Conservation (phyloP, 2,329 filamentous ascomycete genomes). For the Atkinsonella hypoxylon region DNA sequence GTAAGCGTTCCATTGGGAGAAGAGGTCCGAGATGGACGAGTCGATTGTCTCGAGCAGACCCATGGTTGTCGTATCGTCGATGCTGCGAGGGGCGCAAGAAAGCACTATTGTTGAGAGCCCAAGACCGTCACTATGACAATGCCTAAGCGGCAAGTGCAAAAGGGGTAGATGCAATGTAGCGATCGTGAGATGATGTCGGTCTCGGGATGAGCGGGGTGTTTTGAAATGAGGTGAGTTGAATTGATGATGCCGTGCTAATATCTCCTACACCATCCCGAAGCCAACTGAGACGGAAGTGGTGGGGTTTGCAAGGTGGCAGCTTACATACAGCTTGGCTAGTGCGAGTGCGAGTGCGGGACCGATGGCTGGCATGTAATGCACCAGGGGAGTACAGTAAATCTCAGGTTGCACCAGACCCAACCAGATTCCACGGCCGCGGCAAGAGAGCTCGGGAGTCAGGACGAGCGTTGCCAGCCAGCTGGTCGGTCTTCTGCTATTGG, state of each 20-base stretch:
- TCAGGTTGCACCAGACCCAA: too few relatives aligned
- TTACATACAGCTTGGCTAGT: too few relatives aligned
- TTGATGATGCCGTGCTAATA: not conserved
- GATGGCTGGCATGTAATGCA: not conserved
- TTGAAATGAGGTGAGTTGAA: not conserved
- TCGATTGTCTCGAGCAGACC: conserved; percentile 53
- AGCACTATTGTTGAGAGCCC: not conserved
- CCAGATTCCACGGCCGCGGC: too few relatives aligned
- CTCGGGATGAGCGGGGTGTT: not conserved
- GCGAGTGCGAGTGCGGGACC: too few relatives aligned
- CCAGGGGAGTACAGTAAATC: too few relatives aligned
- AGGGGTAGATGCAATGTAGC: not conserved
- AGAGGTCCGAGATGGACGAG: conserved; percentile 51
- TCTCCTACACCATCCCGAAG: not conserved
- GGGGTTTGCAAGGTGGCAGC: not conserved
- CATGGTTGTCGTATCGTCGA: conserved; percentile 16
- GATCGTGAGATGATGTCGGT: not conserved
- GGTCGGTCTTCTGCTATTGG: too few relatives aligned
- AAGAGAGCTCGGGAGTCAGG: too few relatives aligned
- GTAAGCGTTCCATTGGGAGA: conserved; percentile 73
- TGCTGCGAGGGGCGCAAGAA: not conserved
- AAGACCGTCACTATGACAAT: not conserved
- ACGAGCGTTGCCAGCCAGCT: too few relatives aligned
- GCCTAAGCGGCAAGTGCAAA: not conserved
- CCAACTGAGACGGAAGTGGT: not conserved